Evolutionary conservation across 441 rosid species (phyloP).

Genomic region (Breynia disticha): DNA sequence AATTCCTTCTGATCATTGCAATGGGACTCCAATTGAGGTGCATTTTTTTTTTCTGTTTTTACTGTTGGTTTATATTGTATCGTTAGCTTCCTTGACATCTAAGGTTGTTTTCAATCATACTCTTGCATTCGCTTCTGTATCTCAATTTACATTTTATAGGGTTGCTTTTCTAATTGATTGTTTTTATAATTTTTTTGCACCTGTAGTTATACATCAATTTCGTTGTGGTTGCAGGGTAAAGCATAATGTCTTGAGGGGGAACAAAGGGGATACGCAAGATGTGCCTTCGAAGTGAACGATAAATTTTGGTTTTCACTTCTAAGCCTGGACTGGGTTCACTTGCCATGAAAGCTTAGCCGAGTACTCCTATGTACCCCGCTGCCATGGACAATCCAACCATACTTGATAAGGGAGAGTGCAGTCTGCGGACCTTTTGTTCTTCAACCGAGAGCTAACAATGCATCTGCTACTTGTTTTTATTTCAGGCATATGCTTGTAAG

Average conservation of each 20-base stretch:
- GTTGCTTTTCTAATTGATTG: too few species aligned
- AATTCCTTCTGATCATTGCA: slow-evolving; percentile 62
- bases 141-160: too few species aligned
- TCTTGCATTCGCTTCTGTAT: too few species aligned
- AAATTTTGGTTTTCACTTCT: slow-evolving; percentile 22
- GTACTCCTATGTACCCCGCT: slow-evolving; percentile 14
- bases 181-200: too few species aligned
- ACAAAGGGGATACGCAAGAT: slow-evolving; percentile 8
- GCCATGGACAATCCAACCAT: slow-evolving; percentile 5
- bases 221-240: slow-evolving; percentile 22
- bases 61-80: too few species aligned
- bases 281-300: slow-evolving; percentile 18
- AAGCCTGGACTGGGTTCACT: slow-evolving; percentile 15
- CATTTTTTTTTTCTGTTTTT: not conserved
- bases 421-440: slow-evolving; percentile 12
- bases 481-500: slow-evolving; percentile 39
- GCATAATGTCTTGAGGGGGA: slow-evolving; percentile 8
- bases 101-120: too few species aligned
- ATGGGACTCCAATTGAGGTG: not conserved
- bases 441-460: slow-evolving; percentile 18
- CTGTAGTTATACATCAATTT: slow-evolving; percentile 2
- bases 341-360: slow-evolving; percentile 18
- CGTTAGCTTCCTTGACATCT: too few species aligned
- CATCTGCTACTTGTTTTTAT: slow-evolving; percentile 40
- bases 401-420: slow-evolving; percentile 7